A percentile compares a stretch with the other conserved stretches of the same genome.
These are phyloP conservation scores for Populus trichocarpa DNA, from an alignment of 441 rosid genomes.

Conservation along the genomic window DNA sequence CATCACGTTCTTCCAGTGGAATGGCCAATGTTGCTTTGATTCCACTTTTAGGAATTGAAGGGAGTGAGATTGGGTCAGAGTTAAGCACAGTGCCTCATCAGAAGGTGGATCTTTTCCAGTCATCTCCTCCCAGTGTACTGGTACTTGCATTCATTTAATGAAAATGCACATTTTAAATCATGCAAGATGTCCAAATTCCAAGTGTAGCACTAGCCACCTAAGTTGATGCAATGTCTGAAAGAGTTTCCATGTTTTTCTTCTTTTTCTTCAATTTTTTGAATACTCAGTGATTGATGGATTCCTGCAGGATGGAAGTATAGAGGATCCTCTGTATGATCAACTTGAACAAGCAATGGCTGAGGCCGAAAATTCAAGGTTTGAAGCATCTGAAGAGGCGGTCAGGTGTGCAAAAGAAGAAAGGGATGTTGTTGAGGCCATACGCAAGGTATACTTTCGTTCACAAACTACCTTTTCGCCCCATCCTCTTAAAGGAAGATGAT, in stretches of 20 bases:
- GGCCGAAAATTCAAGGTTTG: slow-evolving; percentile 54
- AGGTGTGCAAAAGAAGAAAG: slow-evolving; percentile 70
- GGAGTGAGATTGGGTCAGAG: slow-evolving; percentile 29
- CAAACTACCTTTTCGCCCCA: background rate
- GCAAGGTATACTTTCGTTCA: slow-evolving; percentile 44
- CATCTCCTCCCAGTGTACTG: slow-evolving; percentile 55
- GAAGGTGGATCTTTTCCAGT: slow-evolving; percentile 27
- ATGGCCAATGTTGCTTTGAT: slow-evolving; percentile 21
- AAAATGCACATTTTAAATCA: background rate
- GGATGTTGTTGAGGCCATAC: slow-evolving; percentile 59
- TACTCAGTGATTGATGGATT: slow-evolving; percentile 27
- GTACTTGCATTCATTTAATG: slow-evolving; percentile 39
- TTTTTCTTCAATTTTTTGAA: background rate
- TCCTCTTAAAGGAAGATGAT: slow-evolving; percentile 2
- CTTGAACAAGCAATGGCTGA: slow-evolving; percentile 54
- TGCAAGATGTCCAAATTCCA: background rate
- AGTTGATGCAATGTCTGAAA: slow-evolving; percentile 5
- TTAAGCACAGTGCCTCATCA: slow-evolving; percentile 17
- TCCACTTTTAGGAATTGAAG: slow-evolving; percentile 26
- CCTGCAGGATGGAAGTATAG: slow-evolving; percentile 54
- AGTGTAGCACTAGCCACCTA: background rate
- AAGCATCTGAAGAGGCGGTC: slow-evolving; percentile 56
- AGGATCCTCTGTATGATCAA: slow-evolving; percentile 46
- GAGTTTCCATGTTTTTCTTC: background rate
- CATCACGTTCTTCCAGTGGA: slow-evolving; percentile 34